Evolutionary conservation across 179 eudicot species (phyloP).

Genomic region (Amaranthus tricolor): DNA sequence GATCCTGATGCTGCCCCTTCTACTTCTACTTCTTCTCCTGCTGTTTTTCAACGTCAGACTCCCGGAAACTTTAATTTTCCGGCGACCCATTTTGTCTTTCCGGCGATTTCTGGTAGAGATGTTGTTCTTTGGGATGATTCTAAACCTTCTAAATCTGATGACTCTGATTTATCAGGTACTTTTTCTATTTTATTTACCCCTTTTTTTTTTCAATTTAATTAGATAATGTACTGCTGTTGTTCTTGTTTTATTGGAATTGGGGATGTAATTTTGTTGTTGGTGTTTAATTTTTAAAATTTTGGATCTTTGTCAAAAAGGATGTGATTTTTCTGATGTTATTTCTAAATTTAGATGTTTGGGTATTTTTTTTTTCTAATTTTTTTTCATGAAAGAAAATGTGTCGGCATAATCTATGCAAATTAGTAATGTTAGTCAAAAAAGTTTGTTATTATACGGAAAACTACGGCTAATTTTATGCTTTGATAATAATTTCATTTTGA

Average conservation of each 20-base stretch:
- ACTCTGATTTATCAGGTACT: conserved; percentile 59
- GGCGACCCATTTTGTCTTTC: conserved; percentile 27
- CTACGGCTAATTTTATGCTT: not conserved
- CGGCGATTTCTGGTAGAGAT: conserved; percentile 55
- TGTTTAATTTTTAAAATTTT: no score
- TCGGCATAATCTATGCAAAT: not conserved
- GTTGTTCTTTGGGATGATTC: conserved; percentile 52
- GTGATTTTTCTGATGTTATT: not conserved
- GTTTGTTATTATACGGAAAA: not conserved
- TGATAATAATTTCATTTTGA: not conserved
- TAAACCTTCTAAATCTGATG: conserved; percentile 33
- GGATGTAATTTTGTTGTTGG: no score
- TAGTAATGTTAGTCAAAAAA: not conserved
- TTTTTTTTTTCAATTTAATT: not conserved
- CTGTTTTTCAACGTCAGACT: conserved; percentile 14
- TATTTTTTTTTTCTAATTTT: not conserved
- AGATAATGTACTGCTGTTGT: not conserved
- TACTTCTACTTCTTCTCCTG: conserved; percentile 48
- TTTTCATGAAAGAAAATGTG: not conserved
- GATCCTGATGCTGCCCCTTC: conserved; percentile 34
- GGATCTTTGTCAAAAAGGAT: no score
- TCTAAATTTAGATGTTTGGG: not conserved
- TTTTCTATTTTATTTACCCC: not conserved
- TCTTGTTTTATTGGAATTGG: not conserved
- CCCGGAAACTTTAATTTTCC: conserved; percentile 14